Conservation (phyloP, 495 filamentous ascomycete species). For the Aspergillus wentii region DNA sequence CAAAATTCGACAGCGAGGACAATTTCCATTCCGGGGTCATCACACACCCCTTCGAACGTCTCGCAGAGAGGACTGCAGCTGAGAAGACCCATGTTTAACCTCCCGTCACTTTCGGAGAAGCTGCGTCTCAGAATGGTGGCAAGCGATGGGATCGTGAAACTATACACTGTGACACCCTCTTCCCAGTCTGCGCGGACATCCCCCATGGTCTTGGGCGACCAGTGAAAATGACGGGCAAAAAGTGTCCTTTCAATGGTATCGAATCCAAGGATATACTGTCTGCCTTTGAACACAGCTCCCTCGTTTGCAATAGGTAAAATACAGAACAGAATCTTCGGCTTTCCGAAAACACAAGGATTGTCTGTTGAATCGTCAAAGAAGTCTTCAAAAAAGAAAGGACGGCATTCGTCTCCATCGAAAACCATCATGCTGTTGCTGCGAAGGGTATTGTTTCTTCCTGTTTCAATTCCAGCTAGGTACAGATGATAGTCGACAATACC, state of each 20-base stretch:
- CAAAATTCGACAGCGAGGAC: constrained; percentile 28
- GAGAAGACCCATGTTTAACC: constrained; percentile 12
- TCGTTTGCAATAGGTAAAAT: constrained; percentile 23
- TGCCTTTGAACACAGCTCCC: constrained; percentile 4
- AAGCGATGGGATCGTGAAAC: constrained; percentile 13
- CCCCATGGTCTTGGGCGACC: constrained; percentile 15
- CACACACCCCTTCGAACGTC: constrained; percentile 3
- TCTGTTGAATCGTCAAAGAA: constrained; percentile 10
- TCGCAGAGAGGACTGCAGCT: constrained; percentile 11
- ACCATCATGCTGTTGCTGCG: constrained; percentile 18
- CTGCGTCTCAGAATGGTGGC: constrained; percentile 8
- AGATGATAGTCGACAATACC: constrained; percentile 31
- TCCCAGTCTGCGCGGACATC: constrained; percentile 26
- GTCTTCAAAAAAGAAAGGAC: constrained; percentile 16
- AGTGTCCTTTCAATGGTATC: constrained; percentile 17
- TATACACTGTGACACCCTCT: constrained; percentile 20
- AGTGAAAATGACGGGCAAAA: constrained; percentile 24
- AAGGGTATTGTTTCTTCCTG: constrained; percentile 4
- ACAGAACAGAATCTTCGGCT: constrained; percentile 20
- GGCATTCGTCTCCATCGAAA: constrained; percentile 21
- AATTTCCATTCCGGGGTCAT: constrained; percentile 31
- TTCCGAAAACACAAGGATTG: constrained; percentile 3
- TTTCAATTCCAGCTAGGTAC: constrained; percentile 24
- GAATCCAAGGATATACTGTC: constrained; percentile 27
- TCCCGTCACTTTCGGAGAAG: constrained; percentile 5